Evolutionary conservation across 73 alveolate genomes (phyloP).

Genomic region (Paramecium sexaurelia): DNA sequence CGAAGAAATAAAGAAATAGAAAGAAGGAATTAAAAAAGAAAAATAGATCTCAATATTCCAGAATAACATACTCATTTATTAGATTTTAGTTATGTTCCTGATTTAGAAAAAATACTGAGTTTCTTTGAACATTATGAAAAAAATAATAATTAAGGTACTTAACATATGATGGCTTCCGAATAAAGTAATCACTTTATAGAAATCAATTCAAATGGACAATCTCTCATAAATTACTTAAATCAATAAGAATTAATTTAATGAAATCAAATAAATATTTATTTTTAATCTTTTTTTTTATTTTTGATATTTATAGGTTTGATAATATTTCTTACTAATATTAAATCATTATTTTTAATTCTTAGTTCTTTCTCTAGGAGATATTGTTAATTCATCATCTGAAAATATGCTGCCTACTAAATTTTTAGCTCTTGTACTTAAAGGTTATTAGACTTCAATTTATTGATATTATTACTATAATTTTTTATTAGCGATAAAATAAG

Average conservation of each 20-base stretch:
- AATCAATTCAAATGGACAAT: neutral
- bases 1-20: neutral
- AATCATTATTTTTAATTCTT: neutral
- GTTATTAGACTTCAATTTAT: neutral
- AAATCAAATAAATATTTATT: neutral
- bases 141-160: neutral
- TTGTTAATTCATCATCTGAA: slow-evolving; percentile 9
- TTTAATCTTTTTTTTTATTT: neutral
- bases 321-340: neutral
- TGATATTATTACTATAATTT: neutral
- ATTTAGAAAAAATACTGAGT: neutral
- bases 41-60: neutral
- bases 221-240: neutral
- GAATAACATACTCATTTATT: neutral
- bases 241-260: neutral
- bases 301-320: neutral
- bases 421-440: neutral
- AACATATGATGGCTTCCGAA: neutral
- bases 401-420: neutral
- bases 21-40: neutral
- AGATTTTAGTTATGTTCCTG: neutral
- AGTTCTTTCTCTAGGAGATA: slow-evolving; percentile 14
- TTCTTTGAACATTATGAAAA: neutral
- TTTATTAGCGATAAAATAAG: slow-evolving; percentile 18
- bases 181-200: neutral